phyloP scores from a whole-genome alignment of 2,329 filamentous ascomycete genomes.

The Cercospora zeina region DNA sequence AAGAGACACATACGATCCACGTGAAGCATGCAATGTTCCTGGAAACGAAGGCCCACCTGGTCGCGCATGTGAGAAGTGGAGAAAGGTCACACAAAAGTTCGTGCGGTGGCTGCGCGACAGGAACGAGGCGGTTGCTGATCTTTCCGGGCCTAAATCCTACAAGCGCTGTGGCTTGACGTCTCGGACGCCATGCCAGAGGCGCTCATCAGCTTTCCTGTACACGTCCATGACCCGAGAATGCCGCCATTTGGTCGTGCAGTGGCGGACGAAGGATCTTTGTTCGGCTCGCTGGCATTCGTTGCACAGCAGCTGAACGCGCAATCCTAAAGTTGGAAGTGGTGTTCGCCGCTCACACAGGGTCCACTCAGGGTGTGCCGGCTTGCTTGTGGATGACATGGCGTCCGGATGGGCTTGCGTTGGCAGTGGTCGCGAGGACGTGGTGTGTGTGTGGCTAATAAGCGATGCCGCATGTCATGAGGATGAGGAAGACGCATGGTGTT shows the following conservation, averaged over 20 bases:
- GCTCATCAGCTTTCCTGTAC: not conserved
- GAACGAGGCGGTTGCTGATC: not conserved
- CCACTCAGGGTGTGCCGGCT: not conserved
- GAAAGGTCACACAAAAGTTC: not conserved
- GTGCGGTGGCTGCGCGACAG: not conserved
- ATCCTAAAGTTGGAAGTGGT: not conserved
- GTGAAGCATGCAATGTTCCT: not conserved
- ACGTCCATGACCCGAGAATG: not conserved
- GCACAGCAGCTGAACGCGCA: not conserved
- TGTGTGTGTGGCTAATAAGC: not conserved
- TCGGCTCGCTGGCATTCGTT: not conserved
- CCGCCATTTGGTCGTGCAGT: not conserved
- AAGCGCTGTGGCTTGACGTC: not conserved
- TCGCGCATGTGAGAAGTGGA: slow-evolving; percentile 1
- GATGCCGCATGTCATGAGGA: not conserved
- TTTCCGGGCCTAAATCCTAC: not conserved
- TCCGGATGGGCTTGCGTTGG: not conserved
- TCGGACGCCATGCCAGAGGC: not conserved
- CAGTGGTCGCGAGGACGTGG: not conserved
- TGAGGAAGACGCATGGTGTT: not conserved
- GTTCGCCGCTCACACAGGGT: not conserved
- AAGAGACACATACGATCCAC: not conserved
- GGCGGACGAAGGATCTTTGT: slow-evolving; percentile 1
- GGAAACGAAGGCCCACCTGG: not conserved
- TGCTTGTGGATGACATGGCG: not conserved